A percentile compares a stretch with the other conserved stretches of the same genome.
Conservation (phyloP, 768 basidiomycete genomes). For the Phallus indusiatus region DNA sequence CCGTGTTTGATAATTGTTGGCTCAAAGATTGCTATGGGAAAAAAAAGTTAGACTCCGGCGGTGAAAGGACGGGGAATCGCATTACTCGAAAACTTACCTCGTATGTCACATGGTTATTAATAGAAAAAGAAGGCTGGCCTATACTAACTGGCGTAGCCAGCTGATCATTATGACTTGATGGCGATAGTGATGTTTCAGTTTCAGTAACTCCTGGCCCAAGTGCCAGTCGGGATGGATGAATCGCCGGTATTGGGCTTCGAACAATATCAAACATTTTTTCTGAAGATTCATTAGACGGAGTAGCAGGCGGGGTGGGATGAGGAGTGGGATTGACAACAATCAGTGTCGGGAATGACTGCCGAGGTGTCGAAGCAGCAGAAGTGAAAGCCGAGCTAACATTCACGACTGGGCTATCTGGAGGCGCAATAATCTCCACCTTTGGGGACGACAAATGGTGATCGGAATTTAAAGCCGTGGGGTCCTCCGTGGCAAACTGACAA, state of each 20-base stretch:
- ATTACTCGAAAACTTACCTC: neutral
- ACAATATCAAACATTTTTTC: neutral
- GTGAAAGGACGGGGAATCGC: neutral
- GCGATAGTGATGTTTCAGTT: neutral
- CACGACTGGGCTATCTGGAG: neutral
- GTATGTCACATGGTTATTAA: neutral
- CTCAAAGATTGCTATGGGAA: neutral
- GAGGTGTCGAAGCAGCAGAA: conserved; percentile 1
- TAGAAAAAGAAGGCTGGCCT: neutral
- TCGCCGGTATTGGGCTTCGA: neutral
- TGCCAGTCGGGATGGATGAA: neutral
- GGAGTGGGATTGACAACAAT: neutral
- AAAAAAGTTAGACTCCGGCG: neutral
- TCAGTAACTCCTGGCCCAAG: neutral
- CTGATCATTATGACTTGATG: neutral
- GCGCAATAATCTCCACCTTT: neutral
- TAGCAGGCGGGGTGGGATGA: neutral
- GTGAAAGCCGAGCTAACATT: neutral
- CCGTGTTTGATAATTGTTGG: neutral
- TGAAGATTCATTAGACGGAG: neutral
- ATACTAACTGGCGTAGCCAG: conserved; percentile 2
- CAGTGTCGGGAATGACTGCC: neutral
- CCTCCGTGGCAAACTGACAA: neutral
- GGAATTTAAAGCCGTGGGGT: neutral
- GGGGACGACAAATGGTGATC: neutral